Evolutionary conservation across 2,329 filamentous ascomycete genomes (phyloP), one percentile per base, ranked within the genome.

Genomic region (Leptodontidium sp.): DNA sequence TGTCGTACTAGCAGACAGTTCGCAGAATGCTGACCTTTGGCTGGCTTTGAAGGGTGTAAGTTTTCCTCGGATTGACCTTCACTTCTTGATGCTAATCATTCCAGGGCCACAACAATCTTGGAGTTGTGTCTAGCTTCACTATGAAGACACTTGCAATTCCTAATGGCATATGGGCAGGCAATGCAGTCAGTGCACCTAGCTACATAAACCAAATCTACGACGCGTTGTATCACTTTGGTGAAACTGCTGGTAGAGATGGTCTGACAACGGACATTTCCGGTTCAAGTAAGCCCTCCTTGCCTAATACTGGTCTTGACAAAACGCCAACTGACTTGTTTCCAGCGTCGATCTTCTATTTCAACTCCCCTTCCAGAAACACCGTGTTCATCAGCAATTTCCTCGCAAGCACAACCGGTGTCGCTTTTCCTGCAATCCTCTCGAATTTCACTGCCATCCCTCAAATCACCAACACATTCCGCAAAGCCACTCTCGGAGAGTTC

Each of bases 71-170:
- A 15, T 4, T n/a, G n/a, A 21, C 5, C 24, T 26, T 12, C 47
- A 38, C 12, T 21, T 21, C 9, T 52, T 15, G 32, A 35, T 35
- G 8, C n/a, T 50, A 6, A 84, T 83, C 63, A 86, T 86, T 9
- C 86, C 86, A 21, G 83, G 84, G 26, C 85, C 83, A 84, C 29
- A 70, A 83, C 76, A 87, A 86, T 74, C 87, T 84, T 70, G 86
- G 85, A 52, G 80, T 86, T 68, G 81, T 85, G 9, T 83, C 84
- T 11, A 78, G 78, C 9, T 85, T 84, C 72, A 74, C 81, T 12
- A 65, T 78, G 57, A 68, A 75, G 66, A 71, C 77, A 3, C 66
- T 77, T 58, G 69, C 81, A 81, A 0, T 80, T 65, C 43, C 67
- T 65, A 66, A 70, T 71, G 63, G 63, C 9, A 45, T 65, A 5